These are phyloP conservation scores for Setaria viridis DNA, from an alignment of 202 grass and related monocot genomes.

Conservation along the genomic window DNA sequence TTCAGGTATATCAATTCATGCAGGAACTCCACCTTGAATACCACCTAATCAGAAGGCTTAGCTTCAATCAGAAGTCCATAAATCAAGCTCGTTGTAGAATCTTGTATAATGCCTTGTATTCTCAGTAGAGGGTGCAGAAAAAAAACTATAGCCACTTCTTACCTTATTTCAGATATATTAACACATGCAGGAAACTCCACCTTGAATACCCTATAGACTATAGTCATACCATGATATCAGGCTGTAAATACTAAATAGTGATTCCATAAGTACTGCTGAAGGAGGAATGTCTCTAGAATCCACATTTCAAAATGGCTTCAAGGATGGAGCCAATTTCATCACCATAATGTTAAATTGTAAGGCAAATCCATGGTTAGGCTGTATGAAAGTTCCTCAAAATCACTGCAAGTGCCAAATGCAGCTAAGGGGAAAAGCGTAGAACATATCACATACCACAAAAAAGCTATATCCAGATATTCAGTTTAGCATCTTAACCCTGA, in stretches of 20 bases:
- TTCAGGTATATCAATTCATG: conserved; percentile 20
- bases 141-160: not conserved
- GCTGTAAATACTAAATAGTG: not conserved
- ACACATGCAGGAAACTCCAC: not conserved
- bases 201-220: not conserved
- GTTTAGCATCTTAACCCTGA: not conserved
- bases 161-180: conserved; percentile 26
- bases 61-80: not conserved
- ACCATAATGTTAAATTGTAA: not conserved
- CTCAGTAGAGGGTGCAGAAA: not conserved
- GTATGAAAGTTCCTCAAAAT: not conserved
- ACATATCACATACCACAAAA: conserved; percentile 4
- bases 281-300: not conserved
- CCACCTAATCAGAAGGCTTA: not conserved
- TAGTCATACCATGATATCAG: not conserved
- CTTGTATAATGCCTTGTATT: not conserved
- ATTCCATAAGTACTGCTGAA: not conserved
- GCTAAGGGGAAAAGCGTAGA: conserved; percentile 8
- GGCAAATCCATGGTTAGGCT: not conserved
- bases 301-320: not conserved
- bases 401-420: not conserved
- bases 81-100: not conserved
- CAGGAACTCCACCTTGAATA: not conserved
- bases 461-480: not conserved
- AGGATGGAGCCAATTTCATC: conserved; percentile 20